Conservation (phyloP, 306 rosid species). For the Vigna radiata region DNA sequence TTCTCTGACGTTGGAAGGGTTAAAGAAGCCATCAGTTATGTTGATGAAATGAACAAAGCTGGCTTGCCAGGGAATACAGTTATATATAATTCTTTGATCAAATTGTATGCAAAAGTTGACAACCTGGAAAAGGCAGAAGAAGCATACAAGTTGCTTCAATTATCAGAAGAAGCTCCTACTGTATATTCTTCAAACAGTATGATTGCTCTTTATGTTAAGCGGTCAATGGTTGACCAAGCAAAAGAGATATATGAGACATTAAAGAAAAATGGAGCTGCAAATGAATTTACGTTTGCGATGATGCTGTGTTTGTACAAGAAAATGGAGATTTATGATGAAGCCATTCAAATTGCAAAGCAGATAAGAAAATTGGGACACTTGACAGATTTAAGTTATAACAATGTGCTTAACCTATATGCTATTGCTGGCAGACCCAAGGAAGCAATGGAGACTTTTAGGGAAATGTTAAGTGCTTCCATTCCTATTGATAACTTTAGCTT, state of each 20-base stretch:
- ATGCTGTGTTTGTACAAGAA: constrained; percentile 86
- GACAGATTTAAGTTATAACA: constrained; percentile 75
- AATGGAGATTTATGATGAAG: constrained; percentile 71
- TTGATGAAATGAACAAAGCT: constrained; percentile 67
- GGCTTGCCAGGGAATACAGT: constrained; percentile 75
- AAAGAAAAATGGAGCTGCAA: constrained; percentile 68
- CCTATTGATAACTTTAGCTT: constrained; percentile 65
- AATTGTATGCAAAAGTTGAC: constrained; percentile 82
- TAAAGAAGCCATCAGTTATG: constrained; percentile 69
- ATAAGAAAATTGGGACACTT: constrained; percentile 67
- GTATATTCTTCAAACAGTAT: constrained; percentile 85
- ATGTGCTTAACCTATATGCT: constrained; percentile 71
- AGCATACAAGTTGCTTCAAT: constrained; percentile 67
- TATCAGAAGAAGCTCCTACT: constrained; percentile 67
- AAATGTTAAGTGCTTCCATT: constrained; percentile 62
- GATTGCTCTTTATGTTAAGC: constrained; percentile 80
- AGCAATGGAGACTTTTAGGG: constrained; percentile 61
- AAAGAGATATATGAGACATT: constrained; percentile 69
- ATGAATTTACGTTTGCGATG: constrained; percentile 86
- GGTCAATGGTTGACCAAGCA: constrained; percentile 75
- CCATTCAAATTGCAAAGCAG: constrained; percentile 68
- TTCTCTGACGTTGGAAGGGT: constrained; percentile 75
- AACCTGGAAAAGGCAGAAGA: constrained; percentile 77
- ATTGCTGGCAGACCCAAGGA: constrained; percentile 79
- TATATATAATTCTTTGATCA: constrained; percentile 79